phyloP scores from a whole-genome alignment of 345 rosid genomes.

The Rhodomyrtus tomentosa region DNA sequence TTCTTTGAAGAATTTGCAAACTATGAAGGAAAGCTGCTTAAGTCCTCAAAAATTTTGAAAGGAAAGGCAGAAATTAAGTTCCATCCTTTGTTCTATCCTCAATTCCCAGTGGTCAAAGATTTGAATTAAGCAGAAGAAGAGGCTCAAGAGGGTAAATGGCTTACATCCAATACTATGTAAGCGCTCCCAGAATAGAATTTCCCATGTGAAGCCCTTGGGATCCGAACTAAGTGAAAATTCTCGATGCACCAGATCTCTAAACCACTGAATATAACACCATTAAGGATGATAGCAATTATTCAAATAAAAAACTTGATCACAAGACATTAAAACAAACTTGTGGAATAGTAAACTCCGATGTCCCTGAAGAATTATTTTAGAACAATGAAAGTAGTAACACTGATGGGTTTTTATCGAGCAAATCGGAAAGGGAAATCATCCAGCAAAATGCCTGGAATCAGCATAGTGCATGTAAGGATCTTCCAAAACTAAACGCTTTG shows the following conservation, averaged over 20 bases:
- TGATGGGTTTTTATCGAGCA: background rate
- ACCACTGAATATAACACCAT: constrained; percentile 28
- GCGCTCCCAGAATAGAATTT: constrained; percentile 68
- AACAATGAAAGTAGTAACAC: background rate
- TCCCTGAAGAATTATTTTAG: background rate
- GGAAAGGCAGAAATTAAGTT: background rate
- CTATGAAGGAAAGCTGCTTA: background rate
- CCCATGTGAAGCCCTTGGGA: constrained; percentile 51
- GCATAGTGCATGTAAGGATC: background rate
- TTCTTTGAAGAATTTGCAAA: background rate
- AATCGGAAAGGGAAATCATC: background rate
- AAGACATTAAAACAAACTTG: background rate
- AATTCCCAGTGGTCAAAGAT: background rate
- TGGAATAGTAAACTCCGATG: background rate
- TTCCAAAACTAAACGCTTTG: background rate
- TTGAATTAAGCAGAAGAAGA: background rate
- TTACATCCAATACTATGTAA: constrained; percentile 53
- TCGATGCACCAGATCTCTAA: constrained; percentile 74
- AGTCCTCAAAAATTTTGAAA: background rate
- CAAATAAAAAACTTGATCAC: background rate
- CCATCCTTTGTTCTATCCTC: background rate
- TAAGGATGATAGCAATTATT: constrained; percentile 4
- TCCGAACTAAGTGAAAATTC: constrained; percentile 31
- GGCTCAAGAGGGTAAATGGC: background rate
- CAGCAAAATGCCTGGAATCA: background rate